Evolutionary conservation across 768 basidiomycete species (phyloP), one percentile per base, ranked within the genome.

Genomic region (Phaffia australis): DNA sequence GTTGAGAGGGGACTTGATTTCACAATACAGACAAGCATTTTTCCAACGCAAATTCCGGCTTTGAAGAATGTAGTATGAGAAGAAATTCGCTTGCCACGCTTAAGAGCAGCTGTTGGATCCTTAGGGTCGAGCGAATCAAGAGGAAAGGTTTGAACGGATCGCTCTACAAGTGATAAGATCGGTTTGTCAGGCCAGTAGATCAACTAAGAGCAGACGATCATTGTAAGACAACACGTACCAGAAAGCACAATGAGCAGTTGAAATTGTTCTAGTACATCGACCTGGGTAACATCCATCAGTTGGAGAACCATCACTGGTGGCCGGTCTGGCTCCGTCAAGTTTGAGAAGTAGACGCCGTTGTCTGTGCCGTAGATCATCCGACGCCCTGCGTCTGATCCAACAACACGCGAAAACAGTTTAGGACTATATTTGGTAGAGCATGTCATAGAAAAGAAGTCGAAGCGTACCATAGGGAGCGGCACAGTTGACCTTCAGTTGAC

Each of bases 11-110:
- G 89, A 70, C 87, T 89, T 1, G 90, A 88, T 78, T 98, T 99
- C 74, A 98, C 94, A 56, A 98, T 87, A 74, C 95, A 98, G 57
- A 99, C 91, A 15, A 99, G 82, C 21, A 89, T 88, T 66, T 86
- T 83, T 48, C 88, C 89, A 29, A 98, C 81, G 74, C 94, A 99
- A 54, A 86, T 83, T 0, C 95, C 95, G 11, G 89, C 87, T 77
- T 98, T 98, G 83, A 99, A 98, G 79, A 98, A 98, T 1, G 90
- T 87, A 0, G 92, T 98, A 75, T 97, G 93, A 0, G 90, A 87
- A 0, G 94, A 89, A 73, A 98, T 91, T 65, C 90, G 84, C 77
- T 95, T 95, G 1, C 90, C 93, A 15, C 93, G 85, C 77, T 91
- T 95, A 67, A 95, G 78, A 1, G 92, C 92, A 2, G 88, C 86